A percentile compares a stretch with the other conserved stretches of the same genome.
phyloP scores from a whole-genome alignment of 148 eudicot genomes.

The Silene latifolia region DNA sequence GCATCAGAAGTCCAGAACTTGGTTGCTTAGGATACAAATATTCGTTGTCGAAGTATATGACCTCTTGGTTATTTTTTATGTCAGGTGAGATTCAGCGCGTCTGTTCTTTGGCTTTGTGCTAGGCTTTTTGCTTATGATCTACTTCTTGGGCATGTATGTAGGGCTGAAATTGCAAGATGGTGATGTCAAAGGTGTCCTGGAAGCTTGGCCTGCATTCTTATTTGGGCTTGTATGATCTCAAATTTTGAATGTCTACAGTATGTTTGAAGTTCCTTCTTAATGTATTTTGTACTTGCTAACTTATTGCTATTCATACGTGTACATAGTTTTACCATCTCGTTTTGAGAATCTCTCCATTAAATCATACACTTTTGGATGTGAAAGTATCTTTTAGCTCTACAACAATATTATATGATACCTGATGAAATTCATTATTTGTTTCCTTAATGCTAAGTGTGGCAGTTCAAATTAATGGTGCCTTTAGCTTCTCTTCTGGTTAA shows the following conservation, averaged over 20 bases:
- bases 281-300: background rate
- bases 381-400: background rate
- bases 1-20: slow-evolving; percentile 33
- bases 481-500: background rate
- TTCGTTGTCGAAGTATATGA: slow-evolving; percentile 36
- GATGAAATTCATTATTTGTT: background rate
- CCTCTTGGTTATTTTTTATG: slow-evolving; percentile 42
- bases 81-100: slow-evolving; percentile 30
- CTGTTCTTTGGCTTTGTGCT: slow-evolving; percentile 17
- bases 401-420: background rate
- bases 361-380: background rate
- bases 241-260: slow-evolving; percentile 29
- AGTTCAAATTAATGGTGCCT: background rate
- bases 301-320: background rate
- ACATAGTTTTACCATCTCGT: background rate
- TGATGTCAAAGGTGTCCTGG: slow-evolving; percentile 31
- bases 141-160: slow-evolving; percentile 24
- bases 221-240: slow-evolving; percentile 49
- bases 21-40: slow-evolving; percentile 39
- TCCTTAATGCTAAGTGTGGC: background rate
- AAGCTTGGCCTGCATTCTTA: slow-evolving; percentile 44
- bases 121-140: slow-evolving; percentile 7
- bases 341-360: background rate
- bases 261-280: slow-evolving; percentile 29
- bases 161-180: slow-evolving; percentile 43